Evolutionary conservation across 345 rosid genomes (phyloP), one percentile per base, ranked within the genome.

Genomic region (Murraya koenigii): DNA sequence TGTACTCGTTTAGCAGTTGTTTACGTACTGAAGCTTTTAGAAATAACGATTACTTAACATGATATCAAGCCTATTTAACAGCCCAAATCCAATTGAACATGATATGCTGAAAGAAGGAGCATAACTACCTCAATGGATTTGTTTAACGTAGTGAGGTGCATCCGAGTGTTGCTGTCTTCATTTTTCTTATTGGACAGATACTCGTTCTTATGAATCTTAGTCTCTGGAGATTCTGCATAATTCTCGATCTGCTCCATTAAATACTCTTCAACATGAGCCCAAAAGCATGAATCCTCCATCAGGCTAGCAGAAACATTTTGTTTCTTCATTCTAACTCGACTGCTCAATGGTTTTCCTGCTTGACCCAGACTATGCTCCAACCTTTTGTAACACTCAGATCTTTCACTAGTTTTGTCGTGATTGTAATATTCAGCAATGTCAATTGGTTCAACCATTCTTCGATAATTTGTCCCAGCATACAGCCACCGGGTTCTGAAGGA

Each of bases 201-300:
- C n/a, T 54, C 58, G 2, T 54, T 5, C 0, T 54, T 17, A 5
- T 19, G 58, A 54, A 17, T 54, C 58, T 54, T 15, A 54, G 8
- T 54, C 58, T 15, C 32, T 30, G 32, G 32, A 30, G 1, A 30
- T 2, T 30, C 32, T 30, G 32, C 32, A 30, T n/a, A n/a, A n/a
- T n/a, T n/a, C n/a, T n/a, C n/a, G n/a, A n/a, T n/a, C n/a, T n/a
- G n/a, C n/a, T 30, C 32, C 32, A 80, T 72, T 47, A 88, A 8
- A 14, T 92, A 90, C 76, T 92, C 96, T 80, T 94, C 96, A 13
- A 94, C 98, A 6, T 82, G 72, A 20, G 90, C 88, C 98, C 98
- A 94, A 23, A 94, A 94, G 69, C 94, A 91, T 22, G 98, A 92
- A 86, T 92, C 96, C 56, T 85, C 74, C 0, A 86, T 91, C 23